These are phyloP conservation scores for Liriodendron chinense DNA, from an alignment of 164 flowering plant species.

Conservation along the genomic window DNA sequence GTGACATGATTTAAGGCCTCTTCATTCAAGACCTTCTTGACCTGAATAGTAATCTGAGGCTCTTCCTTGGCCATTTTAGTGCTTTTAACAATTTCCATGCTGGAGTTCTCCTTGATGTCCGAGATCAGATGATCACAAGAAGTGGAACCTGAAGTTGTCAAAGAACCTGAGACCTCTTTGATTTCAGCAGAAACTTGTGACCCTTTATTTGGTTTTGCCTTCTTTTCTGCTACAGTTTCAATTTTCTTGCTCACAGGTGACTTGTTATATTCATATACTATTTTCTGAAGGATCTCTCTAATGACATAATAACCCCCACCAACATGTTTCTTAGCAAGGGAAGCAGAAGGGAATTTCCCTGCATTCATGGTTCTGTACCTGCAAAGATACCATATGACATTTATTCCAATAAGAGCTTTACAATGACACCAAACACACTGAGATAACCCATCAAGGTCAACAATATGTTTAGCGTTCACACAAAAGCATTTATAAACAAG, in stretches of 20 bases:
- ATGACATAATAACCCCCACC: slow-evolving; percentile 62
- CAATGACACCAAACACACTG: background rate
- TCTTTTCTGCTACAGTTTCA: slow-evolving; percentile 12
- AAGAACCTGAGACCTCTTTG: slow-evolving; percentile 16
- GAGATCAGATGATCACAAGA: background rate
- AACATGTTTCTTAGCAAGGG: slow-evolving; percentile 31
- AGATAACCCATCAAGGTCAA: background rate
- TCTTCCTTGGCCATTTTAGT: slow-evolving; percentile 6
- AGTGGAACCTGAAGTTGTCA: slow-evolving; percentile 6
- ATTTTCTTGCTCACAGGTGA: slow-evolving; percentile 5
- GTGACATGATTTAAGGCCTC: slow-evolving; percentile 7
- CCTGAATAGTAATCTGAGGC: slow-evolving; percentile 3
- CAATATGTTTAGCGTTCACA: no score
- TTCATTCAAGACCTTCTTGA: slow-evolving; percentile 5
- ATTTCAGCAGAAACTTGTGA: slow-evolving; percentile 5
- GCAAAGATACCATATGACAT: slow-evolving; percentile 14
- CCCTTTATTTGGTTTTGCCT: slow-evolving; percentile 10
- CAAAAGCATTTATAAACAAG: no score
- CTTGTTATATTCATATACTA: slow-evolving; percentile 31
- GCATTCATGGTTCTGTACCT: slow-evolving; percentile 52
- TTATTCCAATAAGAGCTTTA: slow-evolving; percentile 7
- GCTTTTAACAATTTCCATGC: slow-evolving; percentile 12
- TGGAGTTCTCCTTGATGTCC: slow-evolving; percentile 5
- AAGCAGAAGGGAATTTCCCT: slow-evolving; percentile 56
- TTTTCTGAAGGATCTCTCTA: slow-evolving; percentile 51